These are phyloP conservation scores for Multifurca ochricompacta DNA, from an alignment of 768 basidiomycete genomes.

Conservation along the genomic window DNA sequence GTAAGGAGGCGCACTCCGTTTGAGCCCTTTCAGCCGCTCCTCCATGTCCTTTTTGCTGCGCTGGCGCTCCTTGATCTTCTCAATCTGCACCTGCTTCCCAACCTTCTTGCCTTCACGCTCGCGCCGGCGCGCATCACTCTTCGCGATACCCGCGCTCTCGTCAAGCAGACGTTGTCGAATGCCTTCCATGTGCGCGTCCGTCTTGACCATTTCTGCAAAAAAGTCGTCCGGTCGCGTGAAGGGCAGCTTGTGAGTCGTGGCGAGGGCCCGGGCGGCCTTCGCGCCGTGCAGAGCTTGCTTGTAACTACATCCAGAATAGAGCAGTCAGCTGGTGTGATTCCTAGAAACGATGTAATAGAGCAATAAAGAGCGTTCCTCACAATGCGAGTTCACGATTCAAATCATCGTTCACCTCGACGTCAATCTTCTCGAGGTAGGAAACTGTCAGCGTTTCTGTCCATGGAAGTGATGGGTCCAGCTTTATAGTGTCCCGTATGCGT, in stretches of 20 bases:
- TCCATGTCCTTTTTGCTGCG: slow-evolving; percentile 87
- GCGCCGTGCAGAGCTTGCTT: slow-evolving; percentile 88
- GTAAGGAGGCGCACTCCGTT: slow-evolving; percentile 60
- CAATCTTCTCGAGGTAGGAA: slow-evolving; percentile 63
- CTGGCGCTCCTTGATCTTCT: slow-evolving; percentile 88
- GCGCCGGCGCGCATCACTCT: slow-evolving; percentile 82
- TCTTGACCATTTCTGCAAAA: slow-evolving; percentile 98
- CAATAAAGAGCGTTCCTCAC: slow-evolving; percentile 41
- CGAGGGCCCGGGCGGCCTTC: slow-evolving; percentile 66
- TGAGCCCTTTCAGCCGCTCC: slow-evolving; percentile 76
- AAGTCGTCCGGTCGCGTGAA: slow-evolving; percentile 92
- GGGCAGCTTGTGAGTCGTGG: slow-evolving; percentile 68
- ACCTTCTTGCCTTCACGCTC: slow-evolving; percentile 97
- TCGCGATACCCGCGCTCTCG: slow-evolving; percentile 82
- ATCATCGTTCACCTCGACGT: slow-evolving; percentile 79
- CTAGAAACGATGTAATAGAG: background rate
- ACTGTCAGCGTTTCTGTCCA: slow-evolving; percentile 82
- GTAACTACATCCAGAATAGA: slow-evolving; percentile 53
- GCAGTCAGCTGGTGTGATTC: background rate
- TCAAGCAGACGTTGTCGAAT: slow-evolving; percentile 86
- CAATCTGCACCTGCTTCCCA: slow-evolving; percentile 94
- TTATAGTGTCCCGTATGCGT: slow-evolving; percentile 71
- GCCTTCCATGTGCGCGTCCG: slow-evolving; percentile 95
- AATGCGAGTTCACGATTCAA: slow-evolving; percentile 93
- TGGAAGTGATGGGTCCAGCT: slow-evolving; percentile 62